Evolutionary conservation across 768 basidiomycete genomes (phyloP), one percentile per base, ranked within the genome.

Genomic region (Chalciporus piperatus): DNA sequence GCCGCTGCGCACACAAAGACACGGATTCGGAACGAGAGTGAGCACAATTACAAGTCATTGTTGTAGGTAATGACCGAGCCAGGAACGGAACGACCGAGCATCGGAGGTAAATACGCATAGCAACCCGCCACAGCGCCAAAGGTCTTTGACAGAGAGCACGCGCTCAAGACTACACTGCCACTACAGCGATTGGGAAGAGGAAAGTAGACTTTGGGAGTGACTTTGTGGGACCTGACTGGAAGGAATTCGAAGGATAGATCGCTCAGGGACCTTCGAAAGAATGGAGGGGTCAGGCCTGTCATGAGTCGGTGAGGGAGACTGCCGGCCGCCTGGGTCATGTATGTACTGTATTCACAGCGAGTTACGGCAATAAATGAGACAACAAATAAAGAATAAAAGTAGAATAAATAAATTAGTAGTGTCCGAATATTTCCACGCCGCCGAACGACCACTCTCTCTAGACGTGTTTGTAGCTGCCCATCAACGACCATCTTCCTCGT

Each of bases 401-500:
- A 58, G 41, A 59, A 59, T 65, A 68, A 70, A 61, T 64, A 66
- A n/a, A 62, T 50, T 48, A 35, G 19, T 51, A 4, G 41, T 47
- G 19, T 47, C 23, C 50, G 44, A 25, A 48, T 32, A 37, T 66
- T 70, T 46, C 61, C 66, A 70, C 68, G 67, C 57, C 59, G 33
- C 64, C 58, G 55, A 66, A 66, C 64, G 42, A 53, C 59, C 54
- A 25, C 47, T 39, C 42, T 38, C 52, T 57, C 52, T 52, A 27
- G 37, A 55, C 47, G 43, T 52, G 56, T 50, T 46, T 42, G 52
- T 51, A 40, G 33, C 46, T 52, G 6, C 41, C 28, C 63, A 65
- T 54, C 63, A 55, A 52, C 64, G 48, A 54, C 57, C 57, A 51
- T 59, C 55, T 52, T 56, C 60, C 60, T 64, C 67, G 41, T 66